Evolutionary conservation across 2,329 filamentous ascomycete genomes (phyloP).

Genomic region (Sarocladium kiliense): DNA sequence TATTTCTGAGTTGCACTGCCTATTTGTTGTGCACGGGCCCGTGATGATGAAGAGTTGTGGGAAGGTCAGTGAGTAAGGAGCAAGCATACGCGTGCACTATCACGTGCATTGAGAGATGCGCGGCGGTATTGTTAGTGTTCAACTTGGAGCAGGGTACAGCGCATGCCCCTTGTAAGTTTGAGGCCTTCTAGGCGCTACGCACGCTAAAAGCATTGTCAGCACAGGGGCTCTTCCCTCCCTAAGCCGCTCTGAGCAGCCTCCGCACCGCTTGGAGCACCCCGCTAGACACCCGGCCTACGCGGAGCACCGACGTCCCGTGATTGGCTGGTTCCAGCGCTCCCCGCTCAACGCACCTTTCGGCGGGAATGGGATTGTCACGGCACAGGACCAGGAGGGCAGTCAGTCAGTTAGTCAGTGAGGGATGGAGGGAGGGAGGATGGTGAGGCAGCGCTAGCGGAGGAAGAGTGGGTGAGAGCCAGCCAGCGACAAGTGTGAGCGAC

Average conservation of each 20-base stretch:
- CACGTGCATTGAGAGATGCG: neutral
- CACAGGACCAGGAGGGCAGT: too few species aligned
- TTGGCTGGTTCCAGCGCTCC: constrained; percentile 1
- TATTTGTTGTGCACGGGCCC: too few species aligned
- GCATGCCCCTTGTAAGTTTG: too few species aligned
- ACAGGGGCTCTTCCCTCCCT: neutral
- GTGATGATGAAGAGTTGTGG: too few species aligned
- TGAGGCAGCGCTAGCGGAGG: neutral
- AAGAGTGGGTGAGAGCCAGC: neutral
- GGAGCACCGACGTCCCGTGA: neutral
- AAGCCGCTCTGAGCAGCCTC: neutral
- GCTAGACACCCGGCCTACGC: neutral
- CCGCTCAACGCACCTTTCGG: neutral
- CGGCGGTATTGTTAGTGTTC: neutral
- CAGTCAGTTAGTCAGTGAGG: too few species aligned
- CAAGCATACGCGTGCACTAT: neutral
- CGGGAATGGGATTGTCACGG: constrained; percentile 1
- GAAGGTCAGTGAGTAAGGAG: too few species aligned
- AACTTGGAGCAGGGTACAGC: too few species aligned
- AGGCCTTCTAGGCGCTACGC: neutral
- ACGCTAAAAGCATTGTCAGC: neutral
- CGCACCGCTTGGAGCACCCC: neutral
- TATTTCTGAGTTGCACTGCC: too few species aligned
- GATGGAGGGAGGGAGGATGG: neutral
- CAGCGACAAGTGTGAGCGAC: neutral